phyloP scores from a whole-genome alignment of 1,284 basidiomycete genomes.

The Inonotus obliquus region DNA sequence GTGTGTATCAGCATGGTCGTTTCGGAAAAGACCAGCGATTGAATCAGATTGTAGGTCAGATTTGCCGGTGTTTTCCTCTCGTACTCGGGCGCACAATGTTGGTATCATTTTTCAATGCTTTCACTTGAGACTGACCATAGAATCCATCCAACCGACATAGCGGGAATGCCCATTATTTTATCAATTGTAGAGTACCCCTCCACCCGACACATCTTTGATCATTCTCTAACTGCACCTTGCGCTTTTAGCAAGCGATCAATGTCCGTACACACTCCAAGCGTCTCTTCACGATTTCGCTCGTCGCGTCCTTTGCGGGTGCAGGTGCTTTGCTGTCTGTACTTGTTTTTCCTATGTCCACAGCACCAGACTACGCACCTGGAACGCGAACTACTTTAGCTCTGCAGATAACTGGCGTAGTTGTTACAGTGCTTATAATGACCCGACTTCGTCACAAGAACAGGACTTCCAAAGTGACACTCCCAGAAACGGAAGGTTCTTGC shows the following conservation, averaged over 20 bases:
- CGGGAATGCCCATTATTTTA: conserved; percentile 6
- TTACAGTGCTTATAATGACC: background rate
- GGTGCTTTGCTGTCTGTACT: conserved; percentile 34
- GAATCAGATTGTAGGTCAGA: background rate
- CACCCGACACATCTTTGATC: no score
- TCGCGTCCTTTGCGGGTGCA: conserved; percentile 34
- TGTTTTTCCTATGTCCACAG: conserved; percentile 4
- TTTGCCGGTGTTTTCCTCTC: conserved; percentile 6
- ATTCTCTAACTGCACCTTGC: conserved; percentile 25
- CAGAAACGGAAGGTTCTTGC: background rate
- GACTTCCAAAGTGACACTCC: background rate
- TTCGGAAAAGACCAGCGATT: conserved; percentile 28
- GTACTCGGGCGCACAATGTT: conserved; percentile 12
- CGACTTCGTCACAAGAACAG: background rate
- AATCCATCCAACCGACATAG: background rate
- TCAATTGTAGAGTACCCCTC: background rate
- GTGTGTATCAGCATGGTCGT: conserved; percentile 30
- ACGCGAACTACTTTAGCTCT: background rate
- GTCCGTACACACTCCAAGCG: conserved; percentile 35
- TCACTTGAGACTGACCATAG: background rate
- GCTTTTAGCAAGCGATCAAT: conserved; percentile 33
- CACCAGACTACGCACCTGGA: background rate
- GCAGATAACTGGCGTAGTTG: background rate
- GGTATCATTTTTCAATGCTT: background rate
- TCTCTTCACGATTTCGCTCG: conserved; percentile 31